Percentiles rank a stretch among this genome's conserved stretches.
These are phyloP conservation scores for Adansonia grandidieri DNA, from an alignment of 441 rosid genomes.

Conservation along the genomic window DNA sequence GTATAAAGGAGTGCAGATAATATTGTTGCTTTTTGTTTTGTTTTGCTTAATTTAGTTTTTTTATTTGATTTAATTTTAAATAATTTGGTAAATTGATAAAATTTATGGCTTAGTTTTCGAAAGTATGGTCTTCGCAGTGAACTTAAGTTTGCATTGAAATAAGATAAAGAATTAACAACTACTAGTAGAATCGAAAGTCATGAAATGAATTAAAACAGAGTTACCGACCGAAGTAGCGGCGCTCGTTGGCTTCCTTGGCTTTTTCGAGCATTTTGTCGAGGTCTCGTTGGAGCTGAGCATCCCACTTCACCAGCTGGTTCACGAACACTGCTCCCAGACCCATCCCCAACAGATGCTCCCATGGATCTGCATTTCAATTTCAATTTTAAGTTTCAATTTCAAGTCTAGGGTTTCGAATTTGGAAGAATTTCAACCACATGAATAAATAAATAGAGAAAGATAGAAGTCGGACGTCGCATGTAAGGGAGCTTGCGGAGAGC, in stretches of 20 bases:
- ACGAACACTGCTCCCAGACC: constrained; percentile 86
- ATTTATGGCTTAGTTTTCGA: background rate
- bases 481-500: constrained; percentile 97
- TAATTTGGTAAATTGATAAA: constrained; percentile 3
- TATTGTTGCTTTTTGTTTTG: background rate
- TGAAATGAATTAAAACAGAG: background rate
- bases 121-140: background rate
- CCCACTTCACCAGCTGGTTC: constrained; percentile 92
- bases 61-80: background rate
- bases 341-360: constrained; percentile 93
- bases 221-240: constrained; percentile 95
- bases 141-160: background rate
- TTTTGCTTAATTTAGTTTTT: background rate
- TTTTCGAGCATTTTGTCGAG: constrained; percentile 88
- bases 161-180: background rate
- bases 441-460: background rate
- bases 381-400: background rate
- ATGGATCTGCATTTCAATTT: constrained; percentile 65
- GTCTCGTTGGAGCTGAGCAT: constrained; percentile 71
- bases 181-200: background rate
- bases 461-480: constrained; percentile 75
- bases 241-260: constrained; percentile 93
- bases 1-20: background rate
- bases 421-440: background rate
- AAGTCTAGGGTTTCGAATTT: constrained; percentile 4